Evolutionary conservation across 495 filamentous ascomycete genomes (phyloP).

Genomic region (Daldinia bambusicola): DNA sequence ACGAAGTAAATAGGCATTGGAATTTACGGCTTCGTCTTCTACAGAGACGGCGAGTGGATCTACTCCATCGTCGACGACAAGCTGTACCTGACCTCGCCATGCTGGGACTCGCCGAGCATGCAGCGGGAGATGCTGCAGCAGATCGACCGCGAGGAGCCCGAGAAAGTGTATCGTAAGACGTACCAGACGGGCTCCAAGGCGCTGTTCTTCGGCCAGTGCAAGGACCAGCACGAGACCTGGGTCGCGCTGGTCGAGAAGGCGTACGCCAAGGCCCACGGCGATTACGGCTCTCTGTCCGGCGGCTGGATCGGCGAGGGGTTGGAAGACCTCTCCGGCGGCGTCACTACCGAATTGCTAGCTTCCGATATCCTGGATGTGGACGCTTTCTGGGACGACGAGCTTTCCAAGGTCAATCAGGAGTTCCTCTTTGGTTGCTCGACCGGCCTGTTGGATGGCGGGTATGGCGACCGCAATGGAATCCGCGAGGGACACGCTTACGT

Average conservation of each 20-base stretch:
- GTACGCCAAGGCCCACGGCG: constrained; percentile 92
- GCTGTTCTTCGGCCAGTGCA: constrained; percentile 87
- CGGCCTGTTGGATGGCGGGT: constrained; percentile 71
- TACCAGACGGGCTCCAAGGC: constrained; percentile 85
- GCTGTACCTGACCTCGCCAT: constrained; percentile 82
- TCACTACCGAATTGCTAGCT: constrained; percentile 84
- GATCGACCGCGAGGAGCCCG: constrained; percentile 70
- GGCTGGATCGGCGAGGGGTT: constrained; percentile 90
- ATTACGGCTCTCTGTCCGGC: constrained; percentile 81
- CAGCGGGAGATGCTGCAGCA: constrained; percentile 63
- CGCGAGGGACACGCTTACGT: constrained; percentile 87
- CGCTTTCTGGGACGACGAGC: constrained; percentile 87
- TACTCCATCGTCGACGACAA: constrained; percentile 87
- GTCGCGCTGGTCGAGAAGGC: constrained; percentile 93
- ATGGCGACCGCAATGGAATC: constrained; percentile 77
- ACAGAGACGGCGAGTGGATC: constrained; percentile 94
- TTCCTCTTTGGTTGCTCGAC: constrained; percentile 90
- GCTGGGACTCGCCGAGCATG: constrained; percentile 74
- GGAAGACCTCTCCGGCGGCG: constrained; percentile 93
- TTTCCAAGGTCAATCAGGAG: constrained; percentile 85
- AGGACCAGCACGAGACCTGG: constrained; percentile 93
- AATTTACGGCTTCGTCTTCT: constrained; percentile 96
- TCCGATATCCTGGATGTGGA: constrained; percentile 91
- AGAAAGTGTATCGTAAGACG: constrained; percentile 81
- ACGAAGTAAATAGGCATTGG: constrained; percentile 65